Conservation (phyloP, 371 early-diverging fungal genomes). For the Mortierella polycephala region DNA sequence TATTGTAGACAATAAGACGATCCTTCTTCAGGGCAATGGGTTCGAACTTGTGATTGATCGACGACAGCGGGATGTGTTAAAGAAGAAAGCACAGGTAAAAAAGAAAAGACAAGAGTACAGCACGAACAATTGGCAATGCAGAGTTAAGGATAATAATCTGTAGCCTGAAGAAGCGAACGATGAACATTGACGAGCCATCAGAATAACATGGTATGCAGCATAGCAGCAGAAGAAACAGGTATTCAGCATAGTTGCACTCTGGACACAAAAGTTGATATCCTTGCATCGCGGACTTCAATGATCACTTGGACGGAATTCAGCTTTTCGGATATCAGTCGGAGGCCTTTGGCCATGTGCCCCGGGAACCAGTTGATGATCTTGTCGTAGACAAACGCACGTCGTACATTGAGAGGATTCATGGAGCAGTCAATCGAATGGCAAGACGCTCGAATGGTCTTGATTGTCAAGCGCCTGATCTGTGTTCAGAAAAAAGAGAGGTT, state of each 20-base stretch:
- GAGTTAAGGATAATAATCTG: constrained; percentile 40
- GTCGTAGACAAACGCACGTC: constrained; percentile 64
- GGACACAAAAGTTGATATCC: constrained; percentile 48
- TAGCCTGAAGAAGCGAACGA: constrained; percentile 3
- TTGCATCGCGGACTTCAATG: constrained; percentile 93
- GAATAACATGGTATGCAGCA: constrained; percentile 5
- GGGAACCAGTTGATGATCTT: constrained; percentile 95
- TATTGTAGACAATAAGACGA: constrained; percentile 92
- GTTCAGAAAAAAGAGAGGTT: too few species aligned
- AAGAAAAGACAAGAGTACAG: constrained; percentile 3
- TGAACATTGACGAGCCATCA: background rate
- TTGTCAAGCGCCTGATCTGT: too few species aligned
- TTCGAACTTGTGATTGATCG: constrained; percentile 89
- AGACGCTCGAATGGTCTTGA: too few species aligned
- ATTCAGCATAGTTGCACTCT: too few species aligned
- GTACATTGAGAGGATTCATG: constrained; percentile 41
- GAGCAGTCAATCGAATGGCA: background rate
- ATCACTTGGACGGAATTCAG: constrained; percentile 85
- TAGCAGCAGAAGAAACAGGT: constrained; percentile 1
- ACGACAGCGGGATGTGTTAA: constrained; percentile 87
- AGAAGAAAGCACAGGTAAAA: background rate
- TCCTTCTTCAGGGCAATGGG: constrained; percentile 70
- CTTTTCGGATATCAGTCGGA: constrained; percentile 78
- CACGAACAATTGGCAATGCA: constrained; percentile 1
- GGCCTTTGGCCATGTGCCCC: constrained; percentile 92